Percentiles rank a stretch among this genome's conserved stretches.
Conservation (phyloP, 2,329 filamentous ascomycete species). For the Beauveria rudraprayagi region DNA sequence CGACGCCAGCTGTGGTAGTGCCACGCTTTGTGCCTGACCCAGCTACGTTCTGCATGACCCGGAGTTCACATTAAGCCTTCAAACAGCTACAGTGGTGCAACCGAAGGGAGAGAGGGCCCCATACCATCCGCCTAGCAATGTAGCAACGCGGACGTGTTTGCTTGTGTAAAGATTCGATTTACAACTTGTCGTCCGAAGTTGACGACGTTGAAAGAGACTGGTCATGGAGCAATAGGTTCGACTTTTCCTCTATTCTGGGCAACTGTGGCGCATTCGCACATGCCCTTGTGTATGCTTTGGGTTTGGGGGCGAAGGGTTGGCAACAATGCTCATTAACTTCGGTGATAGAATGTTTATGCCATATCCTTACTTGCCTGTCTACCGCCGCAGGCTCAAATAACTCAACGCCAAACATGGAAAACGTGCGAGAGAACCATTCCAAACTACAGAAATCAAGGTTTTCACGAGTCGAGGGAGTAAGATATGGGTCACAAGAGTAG, state of each 20-base stretch:
- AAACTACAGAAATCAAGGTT: neutral
- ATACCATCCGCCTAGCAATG: too few species aligned
- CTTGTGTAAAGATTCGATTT: too few species aligned
- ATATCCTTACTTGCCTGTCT: neutral
- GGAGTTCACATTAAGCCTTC: too few species aligned
- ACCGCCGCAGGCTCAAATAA: neutral
- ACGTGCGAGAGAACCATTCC: neutral
- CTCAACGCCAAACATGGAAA: too few species aligned
- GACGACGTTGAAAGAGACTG: slow-evolving; percentile 29
- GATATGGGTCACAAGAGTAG: neutral
- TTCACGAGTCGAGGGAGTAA: neutral
- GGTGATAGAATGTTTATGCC: neutral
- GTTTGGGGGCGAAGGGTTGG: too few species aligned
- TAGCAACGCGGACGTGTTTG: too few species aligned
- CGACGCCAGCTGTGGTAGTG: neutral
- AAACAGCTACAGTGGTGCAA: too few species aligned
- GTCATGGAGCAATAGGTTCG: slow-evolving; percentile 13
- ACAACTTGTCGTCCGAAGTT: slow-evolving; percentile 28
- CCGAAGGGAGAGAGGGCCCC: too few species aligned
- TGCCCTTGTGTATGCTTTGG: neutral
- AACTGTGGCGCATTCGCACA: neutral
- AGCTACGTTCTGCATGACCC: neutral
- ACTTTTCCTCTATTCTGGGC: neutral
- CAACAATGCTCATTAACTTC: neutral
- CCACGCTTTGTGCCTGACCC: neutral